These are phyloP conservation scores for Neostapfia colusana DNA, from an alignment of 176 grass and related monocot species.

Conservation along the genomic window DNA sequence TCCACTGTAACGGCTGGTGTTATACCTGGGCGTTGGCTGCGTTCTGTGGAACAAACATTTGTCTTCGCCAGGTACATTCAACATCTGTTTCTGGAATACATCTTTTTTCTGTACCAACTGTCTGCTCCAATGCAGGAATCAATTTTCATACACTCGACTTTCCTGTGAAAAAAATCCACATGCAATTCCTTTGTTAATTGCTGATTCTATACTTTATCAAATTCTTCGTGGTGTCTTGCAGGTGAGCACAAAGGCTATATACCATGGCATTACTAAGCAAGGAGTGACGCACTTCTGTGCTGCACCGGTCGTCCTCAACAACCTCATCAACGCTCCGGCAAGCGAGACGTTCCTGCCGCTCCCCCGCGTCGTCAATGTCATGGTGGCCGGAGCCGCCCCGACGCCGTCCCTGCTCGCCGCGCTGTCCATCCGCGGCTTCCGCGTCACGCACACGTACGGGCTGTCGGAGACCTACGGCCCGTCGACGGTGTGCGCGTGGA, in stretches of 20 bases:
- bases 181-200: neutral
- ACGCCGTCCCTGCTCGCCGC: conserved; percentile 67
- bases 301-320: conserved; percentile 78
- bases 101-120: neutral
- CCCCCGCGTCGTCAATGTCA: conserved; percentile 63
- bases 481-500: conserved; percentile 72
- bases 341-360: conserved; percentile 77
- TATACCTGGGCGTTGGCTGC: conserved; percentile 89
- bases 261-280: conserved; percentile 66
- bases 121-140: neutral
- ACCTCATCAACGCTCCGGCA: conserved; percentile 73
- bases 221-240: conserved; percentile 15
- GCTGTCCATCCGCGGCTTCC: conserved; percentile 71
- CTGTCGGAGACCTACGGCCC: conserved; percentile 87
- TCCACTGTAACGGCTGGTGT: conserved; percentile 98
- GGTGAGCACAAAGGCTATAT: conserved; percentile 81
- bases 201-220: neutral
- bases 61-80: conserved; percentile 77
- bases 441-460: conserved; percentile 82
- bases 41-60: conserved; percentile 83
- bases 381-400: conserved; percentile 73
- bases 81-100: neutral
- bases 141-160: neutral
- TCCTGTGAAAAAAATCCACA: neutral
- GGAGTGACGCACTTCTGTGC: conserved; percentile 90